Base-by-base conservation (phyloP, 345 rosid species). In the Gossypium stocksii region DNA sequence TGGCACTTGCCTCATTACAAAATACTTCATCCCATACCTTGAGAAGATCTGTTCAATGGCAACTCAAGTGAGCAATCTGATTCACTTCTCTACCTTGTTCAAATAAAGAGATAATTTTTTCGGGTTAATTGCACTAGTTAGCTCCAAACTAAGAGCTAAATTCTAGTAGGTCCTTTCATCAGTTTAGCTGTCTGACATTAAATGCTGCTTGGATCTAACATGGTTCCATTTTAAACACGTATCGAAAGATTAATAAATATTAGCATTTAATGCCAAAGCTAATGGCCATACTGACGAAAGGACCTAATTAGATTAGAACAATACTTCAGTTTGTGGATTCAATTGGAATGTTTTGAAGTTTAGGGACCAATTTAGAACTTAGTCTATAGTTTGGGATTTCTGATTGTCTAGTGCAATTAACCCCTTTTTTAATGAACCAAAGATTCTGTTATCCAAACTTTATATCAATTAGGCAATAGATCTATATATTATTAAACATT, bases 11-110 rank as follows among this genome's bases (percentile, higher is more conserved):
- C 78, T 90, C 82, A 8, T 70, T 79, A 74, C 92, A 78, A 77
- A 92, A 91, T 27, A 83, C 88, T 76, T 85, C 89, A 45, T 88
- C 82, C 98, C 98, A 92, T 71, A 87, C 59, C 87, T 83, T 87
- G 76, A 72, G 58, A 75, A 94, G 89, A 82, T 92, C 98, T 94
- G 90, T 23, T 76, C 64, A 80, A 83, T 76, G 51, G 51, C 38
- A 49, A 80, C 41, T 25, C 54, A 43, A 34, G 70, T 84, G 71
- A 80, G 77, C 7, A 63, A 1, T n/a, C 29, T 48, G 5, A 66
- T 25, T 41, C 62, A 19, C 22, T 25, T 68, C 58, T 15, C 72
- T 68, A 48, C 7, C 57, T 46, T 22, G 20, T 48, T 46, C 38
- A 4, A 66, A 20, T 46, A 67, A 67, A 23, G 13, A 67, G 22